Conservation (phyloP, 768 basidiomycete species). For the Tephrocybe sp. region DNA sequence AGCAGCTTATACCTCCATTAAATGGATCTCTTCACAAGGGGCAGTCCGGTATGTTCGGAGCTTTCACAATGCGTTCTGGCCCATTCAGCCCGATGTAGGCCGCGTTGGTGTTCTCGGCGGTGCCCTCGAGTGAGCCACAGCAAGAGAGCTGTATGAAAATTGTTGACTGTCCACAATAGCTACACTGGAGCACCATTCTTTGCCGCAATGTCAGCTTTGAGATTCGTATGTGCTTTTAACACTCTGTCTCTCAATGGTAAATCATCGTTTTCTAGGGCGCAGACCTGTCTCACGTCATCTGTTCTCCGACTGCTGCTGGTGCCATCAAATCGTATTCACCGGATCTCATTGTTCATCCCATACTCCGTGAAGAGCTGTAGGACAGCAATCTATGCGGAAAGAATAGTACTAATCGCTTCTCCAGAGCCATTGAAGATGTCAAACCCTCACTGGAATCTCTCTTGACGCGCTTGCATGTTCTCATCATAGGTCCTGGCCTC, state of each 20-base stretch:
- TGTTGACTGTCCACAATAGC: slow-evolving; percentile 37
- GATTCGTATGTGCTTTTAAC: slow-evolving; percentile 55
- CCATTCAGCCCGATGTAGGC: slow-evolving; percentile 41
- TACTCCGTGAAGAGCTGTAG: slow-evolving; percentile 70
- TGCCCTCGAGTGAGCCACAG: slow-evolving; percentile 76
- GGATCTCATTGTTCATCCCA: slow-evolving; percentile 96
- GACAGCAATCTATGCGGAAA: slow-evolving; percentile 18
- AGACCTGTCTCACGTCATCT: slow-evolving; percentile 96
- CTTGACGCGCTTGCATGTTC: slow-evolving; percentile 84
- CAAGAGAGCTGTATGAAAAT: not conserved
- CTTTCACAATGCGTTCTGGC: not conserved
- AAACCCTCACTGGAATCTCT: slow-evolving; percentile 60
- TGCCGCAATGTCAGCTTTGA: slow-evolving; percentile 86
- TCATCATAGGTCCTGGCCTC: slow-evolving; percentile 92
- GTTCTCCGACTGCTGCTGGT: slow-evolving; percentile 86
- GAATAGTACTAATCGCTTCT: not conserved
- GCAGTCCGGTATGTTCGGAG: slow-evolving; percentile 67
- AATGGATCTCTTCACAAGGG: slow-evolving; percentile 91
- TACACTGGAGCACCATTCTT: slow-evolving; percentile 98
- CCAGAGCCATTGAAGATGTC: slow-evolving; percentile 50
- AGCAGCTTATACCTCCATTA: slow-evolving; percentile 86
- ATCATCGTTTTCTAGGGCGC: slow-evolving; percentile 59
- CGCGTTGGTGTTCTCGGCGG: slow-evolving; percentile 94
- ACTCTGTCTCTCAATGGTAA: not conserved
- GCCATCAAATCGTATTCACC: slow-evolving; percentile 98